Percentiles rank a stretch among this genome's conserved stretches.
Conservation (phyloP, 352 stramenopile genomes). For the Phytophthora foliorum region DNA sequence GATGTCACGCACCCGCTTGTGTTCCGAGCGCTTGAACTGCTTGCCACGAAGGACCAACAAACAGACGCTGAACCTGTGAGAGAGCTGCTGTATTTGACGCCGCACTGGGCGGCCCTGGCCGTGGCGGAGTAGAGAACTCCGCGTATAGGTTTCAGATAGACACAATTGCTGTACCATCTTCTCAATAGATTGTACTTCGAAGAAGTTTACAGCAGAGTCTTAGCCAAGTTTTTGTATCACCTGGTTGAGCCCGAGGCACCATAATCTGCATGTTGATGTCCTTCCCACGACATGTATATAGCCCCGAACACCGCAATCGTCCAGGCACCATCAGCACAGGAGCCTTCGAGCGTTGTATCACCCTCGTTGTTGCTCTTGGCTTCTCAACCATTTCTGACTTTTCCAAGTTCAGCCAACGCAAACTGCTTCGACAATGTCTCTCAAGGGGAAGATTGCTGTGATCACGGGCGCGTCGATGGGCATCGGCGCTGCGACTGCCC, state of each 20-base stretch:
- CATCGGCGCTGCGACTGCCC: slow-evolving; percentile 36
- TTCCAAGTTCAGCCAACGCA: slow-evolving; percentile 6
- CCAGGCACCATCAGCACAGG: background rate
- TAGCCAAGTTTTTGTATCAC: too few relatives aligned
- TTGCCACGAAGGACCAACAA: slow-evolving; percentile 23
- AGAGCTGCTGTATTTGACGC: slow-evolving; percentile 61
- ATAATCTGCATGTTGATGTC: slow-evolving; percentile 6
- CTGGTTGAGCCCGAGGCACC: slow-evolving; percentile 7
- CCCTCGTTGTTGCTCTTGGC: too few relatives aligned
- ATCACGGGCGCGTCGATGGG: slow-evolving; percentile 44
- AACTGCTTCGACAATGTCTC: slow-evolving; percentile 27
- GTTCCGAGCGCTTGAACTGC: slow-evolving; percentile 41
- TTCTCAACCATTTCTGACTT: slow-evolving; percentile 12
- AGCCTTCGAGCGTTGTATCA: background rate
- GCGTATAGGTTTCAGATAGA: slow-evolving; percentile 11
- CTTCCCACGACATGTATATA: background rate
- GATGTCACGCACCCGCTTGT: slow-evolving; percentile 51
- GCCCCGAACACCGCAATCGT: slow-evolving; percentile 12
- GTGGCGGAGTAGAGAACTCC: slow-evolving; percentile 1
- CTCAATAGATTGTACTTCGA: slow-evolving; percentile 16
- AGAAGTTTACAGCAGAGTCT: too few relatives aligned
- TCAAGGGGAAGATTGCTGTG: slow-evolving; percentile 27
- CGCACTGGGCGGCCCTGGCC: slow-evolving; percentile 46
- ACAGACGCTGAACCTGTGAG: slow-evolving; percentile 11
- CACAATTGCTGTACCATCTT: background rate